Percentiles rank a stretch among this genome's conserved stretches.
Evolutionary conservation across 2,329 filamentous ascomycete species (phyloP).

Genomic region (Lasiodiplodia citricola): DNA sequence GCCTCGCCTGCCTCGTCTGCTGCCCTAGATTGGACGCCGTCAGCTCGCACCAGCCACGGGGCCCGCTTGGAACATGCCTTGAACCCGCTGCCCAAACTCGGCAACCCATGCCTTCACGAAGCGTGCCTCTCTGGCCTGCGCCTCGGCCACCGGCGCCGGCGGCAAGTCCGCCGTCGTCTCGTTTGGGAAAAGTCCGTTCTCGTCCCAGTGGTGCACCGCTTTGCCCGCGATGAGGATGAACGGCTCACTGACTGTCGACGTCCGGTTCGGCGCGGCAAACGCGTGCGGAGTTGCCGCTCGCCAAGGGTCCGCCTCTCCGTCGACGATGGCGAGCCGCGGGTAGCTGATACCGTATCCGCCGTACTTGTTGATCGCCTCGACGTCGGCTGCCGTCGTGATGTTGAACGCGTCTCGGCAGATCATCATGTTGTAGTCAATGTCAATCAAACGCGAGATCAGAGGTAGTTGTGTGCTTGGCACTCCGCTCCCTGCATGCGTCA

Average conservation of each 20-base stretch:
- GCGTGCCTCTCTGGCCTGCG: conserved; percentile 62
- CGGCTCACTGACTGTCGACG: conserved; percentile 68
- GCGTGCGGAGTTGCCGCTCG: conserved; percentile 74
- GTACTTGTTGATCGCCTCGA: conserved; percentile 74
- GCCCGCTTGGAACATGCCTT: conserved; percentile 10
- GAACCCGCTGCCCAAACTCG: conserved; percentile 54
- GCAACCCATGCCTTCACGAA: conserved; percentile 72
- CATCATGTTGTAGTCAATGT: conserved; percentile 65
- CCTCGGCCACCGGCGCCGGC: conserved; percentile 62
- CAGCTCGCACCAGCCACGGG: not conserved
- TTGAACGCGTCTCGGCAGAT: conserved; percentile 73
- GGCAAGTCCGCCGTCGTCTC: conserved; percentile 65
- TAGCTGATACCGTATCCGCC: conserved; percentile 76
- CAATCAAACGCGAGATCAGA: conserved; percentile 72
- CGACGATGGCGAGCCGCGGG: conserved; percentile 76
- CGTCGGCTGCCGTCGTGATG: conserved; percentile 67
- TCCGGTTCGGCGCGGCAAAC: conserved; percentile 61
- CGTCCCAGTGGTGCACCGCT: conserved; percentile 83
- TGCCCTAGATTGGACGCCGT: not conserved
- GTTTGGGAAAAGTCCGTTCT: conserved; percentile 69
- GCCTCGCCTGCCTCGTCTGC: conserved; percentile 6
- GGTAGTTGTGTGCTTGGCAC: conserved; percentile 69
- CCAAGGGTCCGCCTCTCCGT: conserved; percentile 83
- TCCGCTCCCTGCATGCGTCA: conserved; percentile 60
- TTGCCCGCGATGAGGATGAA: conserved; percentile 71